phyloP scores from a whole-genome alignment of 169 alveolate species.

The Plasmodium gaboni region DNA sequence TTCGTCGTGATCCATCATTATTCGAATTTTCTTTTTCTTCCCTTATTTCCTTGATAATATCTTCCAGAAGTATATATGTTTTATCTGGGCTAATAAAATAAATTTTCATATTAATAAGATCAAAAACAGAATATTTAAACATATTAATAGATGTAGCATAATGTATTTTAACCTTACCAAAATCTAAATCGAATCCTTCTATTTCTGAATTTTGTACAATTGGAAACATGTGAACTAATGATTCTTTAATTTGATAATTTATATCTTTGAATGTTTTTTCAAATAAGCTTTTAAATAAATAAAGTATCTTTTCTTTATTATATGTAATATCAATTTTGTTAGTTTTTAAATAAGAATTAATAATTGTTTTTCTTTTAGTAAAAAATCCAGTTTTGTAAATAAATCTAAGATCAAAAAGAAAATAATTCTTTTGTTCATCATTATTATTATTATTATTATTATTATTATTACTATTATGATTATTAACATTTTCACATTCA shows the following conservation, averaged over 20 bases:
- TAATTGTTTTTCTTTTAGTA: slow-evolving; percentile 13
- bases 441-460: background rate
- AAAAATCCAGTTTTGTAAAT: slow-evolving; percentile 48
- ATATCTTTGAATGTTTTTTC: slow-evolving; percentile 35
- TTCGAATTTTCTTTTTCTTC: slow-evolving; percentile 8
- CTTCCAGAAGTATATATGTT: slow-evolving; percentile 34
- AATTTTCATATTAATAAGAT: slow-evolving; percentile 22
- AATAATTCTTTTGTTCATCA: background rate
- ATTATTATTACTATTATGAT: background rate
- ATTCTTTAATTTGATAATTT: slow-evolving; percentile 36
- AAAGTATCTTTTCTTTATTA: slow-evolving; percentile 33
- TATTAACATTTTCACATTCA: background rate
- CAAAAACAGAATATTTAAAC: slow-evolving; percentile 56
- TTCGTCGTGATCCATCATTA: background rate
- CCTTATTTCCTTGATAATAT: slow-evolving; percentile 33
- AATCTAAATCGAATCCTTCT: slow-evolving; percentile 51
- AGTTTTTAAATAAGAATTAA: slow-evolving; percentile 67
- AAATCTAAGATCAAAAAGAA: slow-evolving; percentile 20
- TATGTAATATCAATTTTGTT: slow-evolving; percentile 8
- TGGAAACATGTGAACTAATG: slow-evolving; percentile 26
- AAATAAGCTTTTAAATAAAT: slow-evolving; percentile 23
- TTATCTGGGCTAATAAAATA: slow-evolving; percentile 65
- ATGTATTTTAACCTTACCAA: slow-evolving; percentile 36
- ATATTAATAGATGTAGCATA: slow-evolving; percentile 52
- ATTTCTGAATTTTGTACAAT: slow-evolving; percentile 10